Evolutionary conservation across 352 stramenopile species (phyloP), one percentile per base, ranked within the genome.

Genomic region (Phytophthora quininea): DNA sequence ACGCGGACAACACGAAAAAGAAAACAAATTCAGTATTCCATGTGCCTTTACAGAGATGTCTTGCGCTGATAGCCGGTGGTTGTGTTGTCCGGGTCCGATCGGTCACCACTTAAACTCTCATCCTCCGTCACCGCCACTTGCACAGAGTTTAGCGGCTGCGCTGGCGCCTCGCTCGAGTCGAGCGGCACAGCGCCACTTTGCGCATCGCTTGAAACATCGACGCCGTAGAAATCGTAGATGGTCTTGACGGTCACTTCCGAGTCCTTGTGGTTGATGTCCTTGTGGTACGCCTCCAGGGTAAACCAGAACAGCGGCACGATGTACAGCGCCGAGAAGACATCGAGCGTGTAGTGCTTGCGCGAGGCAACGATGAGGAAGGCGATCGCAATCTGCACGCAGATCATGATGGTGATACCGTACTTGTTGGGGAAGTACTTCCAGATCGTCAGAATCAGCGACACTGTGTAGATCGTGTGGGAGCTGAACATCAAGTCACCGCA

Each of bases 401-500:
- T 52, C 82, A 97, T 95, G 58, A 91, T 65, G 10, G 72, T 59
- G 61, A 94, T 75, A 45, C 93, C 71, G 54, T 71, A 85, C 60
- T 87, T 90, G 79, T 87, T 92, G 61, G 77, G 82, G 84, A 90
- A 97, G 79, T 92, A 97, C 72, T 96, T 97, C 79, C 71, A 91
- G 37, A 92, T 67, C 29, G 80, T 89, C 37, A 95, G 69, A 59
- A 96, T 96, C 51, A 96, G 82, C 62, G 88, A 91, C 73, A 97
- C 66, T 3, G 89, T 96, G 85, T 96, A 97, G 69, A 97, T 97
- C 24, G 89, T 97, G 77, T 97, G 91, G 33, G 88, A 96, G 67
- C 88, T 97, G 66, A 96, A 97, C 89, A 97, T 97, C 58, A 97
- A 76, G 65, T 97, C 91, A 37, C 91, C 91, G 52, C 91, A 97